Evolutionary conservation across 495 filamentous ascomycete genomes (phyloP).

Genomic region (Xylaria acuta): DNA sequence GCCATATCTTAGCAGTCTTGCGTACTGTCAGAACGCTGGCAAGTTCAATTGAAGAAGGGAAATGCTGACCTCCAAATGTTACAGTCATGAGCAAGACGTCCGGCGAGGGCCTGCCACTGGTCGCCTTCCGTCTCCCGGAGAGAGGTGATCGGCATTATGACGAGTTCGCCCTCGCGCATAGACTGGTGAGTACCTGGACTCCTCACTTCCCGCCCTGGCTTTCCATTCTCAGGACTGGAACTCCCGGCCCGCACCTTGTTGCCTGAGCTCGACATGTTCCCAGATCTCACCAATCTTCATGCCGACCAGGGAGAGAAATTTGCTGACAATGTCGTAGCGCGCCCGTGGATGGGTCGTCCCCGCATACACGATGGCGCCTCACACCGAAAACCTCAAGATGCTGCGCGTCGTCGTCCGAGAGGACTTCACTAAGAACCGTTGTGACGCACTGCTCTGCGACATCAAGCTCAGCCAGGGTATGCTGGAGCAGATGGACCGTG

Average conservation of each 20-base stretch:
- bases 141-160: slow-evolving; percentile 67
- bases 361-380: slow-evolving; percentile 92
- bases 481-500: slow-evolving; percentile 74
- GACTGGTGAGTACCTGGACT: slow-evolving; percentile 50
- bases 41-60: too few relatives aligned
- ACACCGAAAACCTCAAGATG: slow-evolving; percentile 78
- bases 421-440: slow-evolving; percentile 80
- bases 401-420: slow-evolving; percentile 89
- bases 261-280: background rate
- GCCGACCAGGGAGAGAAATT: background rate
- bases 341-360: slow-evolving; percentile 88
- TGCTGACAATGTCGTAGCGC: slow-evolving; percentile 43
- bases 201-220: background rate
- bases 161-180: slow-evolving; percentile 82
- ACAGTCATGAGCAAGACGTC: slow-evolving; percentile 62
- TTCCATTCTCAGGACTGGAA: background rate
- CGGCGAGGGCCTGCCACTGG: slow-evolving; percentile 80
- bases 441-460: slow-evolving; percentile 74
- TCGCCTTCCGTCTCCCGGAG: slow-evolving; percentile 78
- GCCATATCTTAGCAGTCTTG: background rate
- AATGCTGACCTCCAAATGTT: background rate
- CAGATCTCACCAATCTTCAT: background rate
- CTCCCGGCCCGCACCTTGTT: background rate
- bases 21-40: too few relatives aligned
- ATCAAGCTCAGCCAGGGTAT: slow-evolving; percentile 72